phyloP scores from a whole-genome alignment of 2,329 filamentous ascomycete species.

The Hypoxylon sp. region DNA sequence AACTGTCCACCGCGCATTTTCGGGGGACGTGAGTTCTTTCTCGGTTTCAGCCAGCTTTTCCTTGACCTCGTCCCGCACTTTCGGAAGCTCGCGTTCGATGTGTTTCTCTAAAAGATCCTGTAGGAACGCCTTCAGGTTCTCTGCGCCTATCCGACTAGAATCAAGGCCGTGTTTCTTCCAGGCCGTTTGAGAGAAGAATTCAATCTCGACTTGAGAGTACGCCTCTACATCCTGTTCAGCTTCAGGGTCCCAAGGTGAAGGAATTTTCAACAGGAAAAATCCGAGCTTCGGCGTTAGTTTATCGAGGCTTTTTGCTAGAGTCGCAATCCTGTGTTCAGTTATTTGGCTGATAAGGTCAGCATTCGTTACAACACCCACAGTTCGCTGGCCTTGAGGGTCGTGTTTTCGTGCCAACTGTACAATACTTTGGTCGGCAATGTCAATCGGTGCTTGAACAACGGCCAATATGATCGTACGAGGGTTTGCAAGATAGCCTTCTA shows the following conservation, averaged over 20 bases:
- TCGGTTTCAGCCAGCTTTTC: neutral
- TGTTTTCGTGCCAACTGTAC: constrained; percentile 55
- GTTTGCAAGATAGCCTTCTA: constrained; percentile 58
- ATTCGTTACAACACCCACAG: constrained; percentile 65
- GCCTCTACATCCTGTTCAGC: neutral
- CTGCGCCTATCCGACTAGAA: neutral
- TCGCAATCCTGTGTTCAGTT: neutral
- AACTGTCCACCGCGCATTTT: neutral
- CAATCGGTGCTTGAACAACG: constrained; percentile 61
- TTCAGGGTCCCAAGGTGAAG: neutral
- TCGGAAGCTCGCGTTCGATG: constrained; percentile 8
- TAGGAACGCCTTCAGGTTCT: constrained; percentile 8
- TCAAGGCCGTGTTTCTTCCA: constrained; percentile 1
- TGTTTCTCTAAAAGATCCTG: neutral
- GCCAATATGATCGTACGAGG: constrained; percentile 63
- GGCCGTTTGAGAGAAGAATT: neutral
- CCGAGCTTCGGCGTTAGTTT: neutral
- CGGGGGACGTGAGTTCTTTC: neutral
- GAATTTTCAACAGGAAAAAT: constrained; percentile 13
- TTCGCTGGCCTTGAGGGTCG: constrained; percentile 56
- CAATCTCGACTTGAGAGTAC: neutral
- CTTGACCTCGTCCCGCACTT: neutral
- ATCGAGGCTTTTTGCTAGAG: neutral
- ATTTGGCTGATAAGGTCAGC: constrained; percentile 53
- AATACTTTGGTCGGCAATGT: constrained; percentile 60